Percentiles rank a stretch among this genome's conserved stretches.
phyloP scores from a whole-genome alignment of 805 yeast species.

The Metschnikowia gruessii region DNA sequence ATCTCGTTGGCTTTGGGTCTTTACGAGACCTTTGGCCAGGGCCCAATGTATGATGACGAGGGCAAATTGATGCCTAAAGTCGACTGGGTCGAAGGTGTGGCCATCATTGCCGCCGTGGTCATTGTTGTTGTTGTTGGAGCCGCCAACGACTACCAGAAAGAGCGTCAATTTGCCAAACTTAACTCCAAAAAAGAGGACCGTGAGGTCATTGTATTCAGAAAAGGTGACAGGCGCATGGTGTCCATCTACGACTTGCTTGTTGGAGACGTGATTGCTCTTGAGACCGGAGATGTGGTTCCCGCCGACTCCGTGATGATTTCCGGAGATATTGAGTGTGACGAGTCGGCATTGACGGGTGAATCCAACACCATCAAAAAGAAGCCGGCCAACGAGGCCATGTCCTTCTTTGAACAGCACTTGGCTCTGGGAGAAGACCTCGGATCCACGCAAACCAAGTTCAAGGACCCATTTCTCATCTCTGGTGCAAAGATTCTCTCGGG shows the following conservation, averaged over 20 bases:
- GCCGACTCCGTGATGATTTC: conserved; percentile 75
- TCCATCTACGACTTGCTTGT: conserved; percentile 75
- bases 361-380: conserved; percentile 74
- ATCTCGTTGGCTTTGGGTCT: conserved; percentile 87
- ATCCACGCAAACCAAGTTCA: conserved; percentile 38
- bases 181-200: conserved; percentile 88
- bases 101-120: conserved; percentile 84
- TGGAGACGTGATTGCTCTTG: conserved; percentile 79
- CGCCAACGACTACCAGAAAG: conserved; percentile 95
- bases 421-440: conserved; percentile 38
- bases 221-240: conserved; percentile 63
- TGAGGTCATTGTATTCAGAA: conserved; percentile 69
- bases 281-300: conserved; percentile 93
- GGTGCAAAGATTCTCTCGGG: conserved; percentile 90
- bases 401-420: conserved; percentile 27
- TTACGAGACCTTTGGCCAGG: conserved; percentile 88
- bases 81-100: conserved; percentile 99
- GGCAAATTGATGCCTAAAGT: conserved; percentile 78
- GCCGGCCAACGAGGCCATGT: conserved; percentile 47
- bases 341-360: conserved; percentile 92
- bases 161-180: conserved; percentile 82
- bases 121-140: conserved; percentile 95
- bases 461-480: conserved; percentile 85
- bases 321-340: conserved; percentile 87
- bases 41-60: conserved; percentile 70